These are phyloP conservation scores for Trametes gibbosa DNA, from an alignment of 768 basidiomycete species.

Conservation along the genomic window DNA sequence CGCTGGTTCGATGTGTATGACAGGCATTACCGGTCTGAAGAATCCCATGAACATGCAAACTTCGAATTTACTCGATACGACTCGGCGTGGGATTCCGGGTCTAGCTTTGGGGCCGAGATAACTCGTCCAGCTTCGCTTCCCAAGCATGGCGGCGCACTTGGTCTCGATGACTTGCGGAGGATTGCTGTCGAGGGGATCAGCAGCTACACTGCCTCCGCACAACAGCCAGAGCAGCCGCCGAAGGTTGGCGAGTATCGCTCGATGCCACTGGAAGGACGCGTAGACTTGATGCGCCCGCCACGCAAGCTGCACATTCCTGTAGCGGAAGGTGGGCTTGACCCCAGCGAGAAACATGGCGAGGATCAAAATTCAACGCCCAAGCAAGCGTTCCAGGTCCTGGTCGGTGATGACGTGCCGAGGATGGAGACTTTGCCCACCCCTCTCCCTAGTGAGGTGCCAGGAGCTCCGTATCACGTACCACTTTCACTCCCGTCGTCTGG, in stretches of 20 bases:
- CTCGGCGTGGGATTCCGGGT: slow-evolving; percentile 69
- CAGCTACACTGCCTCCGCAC: slow-evolving; percentile 12
- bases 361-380: slow-evolving; percentile 20
- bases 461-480: slow-evolving; percentile 49
- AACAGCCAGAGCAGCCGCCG: slow-evolving; percentile 4
- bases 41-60: slow-evolving; percentile 38
- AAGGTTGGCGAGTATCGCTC: slow-evolving; percentile 75
- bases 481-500: slow-evolving; percentile 21
- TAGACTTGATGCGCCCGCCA: slow-evolving; percentile 84
- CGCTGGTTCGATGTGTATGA: slow-evolving; percentile 93
- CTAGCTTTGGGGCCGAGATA: slow-evolving; percentile 33
- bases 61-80: slow-evolving; percentile 69
- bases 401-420: slow-evolving; percentile 22
- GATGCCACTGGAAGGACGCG: slow-evolving; percentile 83
- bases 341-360: background rate
- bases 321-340: background rate
- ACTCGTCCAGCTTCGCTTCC: slow-evolving; percentile 22
- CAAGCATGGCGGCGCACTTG: slow-evolving; percentile 38
- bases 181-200: slow-evolving; percentile 58
- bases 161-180: slow-evolving; percentile 62
- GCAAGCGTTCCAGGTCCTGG: slow-evolving; percentile 14
- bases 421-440: slow-evolving; percentile 62
- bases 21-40: slow-evolving; percentile 70
- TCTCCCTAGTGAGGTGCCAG: slow-evolving; percentile 57
- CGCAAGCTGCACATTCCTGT: slow-evolving; percentile 19